These are phyloP conservation scores for Abortiporus biennis DNA, from an alignment of 1,284 basidiomycete genomes.

Conservation along the genomic window DNA sequence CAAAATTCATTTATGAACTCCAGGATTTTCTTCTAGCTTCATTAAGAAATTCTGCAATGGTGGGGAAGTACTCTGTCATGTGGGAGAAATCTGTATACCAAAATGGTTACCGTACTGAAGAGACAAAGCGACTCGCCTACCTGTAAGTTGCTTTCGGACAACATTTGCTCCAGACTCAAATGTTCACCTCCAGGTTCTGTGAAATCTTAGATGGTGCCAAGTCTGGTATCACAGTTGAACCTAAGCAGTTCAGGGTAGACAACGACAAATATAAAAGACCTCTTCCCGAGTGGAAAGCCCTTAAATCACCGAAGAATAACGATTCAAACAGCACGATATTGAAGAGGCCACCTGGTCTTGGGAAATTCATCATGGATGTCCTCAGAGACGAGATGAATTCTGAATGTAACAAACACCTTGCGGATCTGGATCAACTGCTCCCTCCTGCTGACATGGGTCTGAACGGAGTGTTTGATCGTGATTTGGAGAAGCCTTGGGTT, in stretches of 20 bases:
- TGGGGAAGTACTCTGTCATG: constrained; percentile 52
- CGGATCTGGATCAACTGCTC: too few relatives aligned
- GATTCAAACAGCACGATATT: background rate
- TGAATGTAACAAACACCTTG: constrained; percentile 16
- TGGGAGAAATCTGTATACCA: constrained; percentile 49
- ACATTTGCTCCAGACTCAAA: background rate
- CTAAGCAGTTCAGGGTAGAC: constrained; percentile 22
- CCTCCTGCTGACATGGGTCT: background rate
- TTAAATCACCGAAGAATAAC: constrained; percentile 8
- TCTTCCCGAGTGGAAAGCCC: constrained; percentile 30
- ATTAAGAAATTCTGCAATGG: constrained; percentile 36
- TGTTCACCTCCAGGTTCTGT: constrained; percentile 46
- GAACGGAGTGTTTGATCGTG: constrained; percentile 27
- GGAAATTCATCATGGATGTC: constrained; percentile 55
- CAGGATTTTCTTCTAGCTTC: constrained; percentile 46
- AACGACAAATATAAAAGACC: constrained; percentile 6
- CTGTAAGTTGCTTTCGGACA: constrained; percentile 37
- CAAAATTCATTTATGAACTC: constrained; percentile 26
- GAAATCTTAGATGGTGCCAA: constrained; percentile 54
- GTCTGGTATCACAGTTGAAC: constrained; percentile 44
- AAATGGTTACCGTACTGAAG: constrained; percentile 39
- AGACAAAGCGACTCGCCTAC: constrained; percentile 50
- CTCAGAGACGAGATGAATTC: constrained; percentile 18
- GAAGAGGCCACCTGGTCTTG: constrained; percentile 2
- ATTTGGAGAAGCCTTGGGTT: constrained; percentile 33